Conservation (phyloP, 2,329 filamentous ascomycete genomes). For the Lasiodiplodia theobromae region DNA sequence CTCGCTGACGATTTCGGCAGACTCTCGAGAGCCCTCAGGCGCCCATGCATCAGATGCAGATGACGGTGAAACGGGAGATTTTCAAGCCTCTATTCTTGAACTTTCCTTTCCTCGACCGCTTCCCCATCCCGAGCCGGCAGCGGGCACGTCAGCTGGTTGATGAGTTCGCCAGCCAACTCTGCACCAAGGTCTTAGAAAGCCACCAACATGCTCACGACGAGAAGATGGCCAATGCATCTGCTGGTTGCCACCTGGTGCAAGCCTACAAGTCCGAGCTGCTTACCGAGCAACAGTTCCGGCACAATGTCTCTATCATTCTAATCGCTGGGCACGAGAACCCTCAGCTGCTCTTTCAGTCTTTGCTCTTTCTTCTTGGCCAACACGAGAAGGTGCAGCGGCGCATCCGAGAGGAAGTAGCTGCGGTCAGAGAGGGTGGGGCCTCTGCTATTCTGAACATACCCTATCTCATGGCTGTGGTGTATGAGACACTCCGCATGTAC, state of each 20-base stretch:
- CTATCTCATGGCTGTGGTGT: slow-evolving; percentile 53
- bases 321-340: slow-evolving; percentile 34
- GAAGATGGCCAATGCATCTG: slow-evolving; percentile 24
- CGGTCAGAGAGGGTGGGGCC: slow-evolving; percentile 8
- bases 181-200: slow-evolving; percentile 26
- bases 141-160: slow-evolving; percentile 29
- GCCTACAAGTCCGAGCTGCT: slow-evolving; percentile 30
- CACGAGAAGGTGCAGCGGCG: slow-evolving; percentile 19
- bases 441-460: slow-evolving; percentile 41
- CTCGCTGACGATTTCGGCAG: not conserved
- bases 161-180: slow-evolving; percentile 31
- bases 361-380: slow-evolving; percentile 32
- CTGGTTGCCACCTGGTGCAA: slow-evolving; percentile 31
- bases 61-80: slow-evolving; percentile 12
- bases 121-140: slow-evolving; percentile 32
- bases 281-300: slow-evolving; percentile 25
- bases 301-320: slow-evolving; percentile 33
- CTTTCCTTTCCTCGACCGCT: slow-evolving; percentile 27
- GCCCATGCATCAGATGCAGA: slow-evolving; percentile 17
- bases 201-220: slow-evolving; percentile 31
- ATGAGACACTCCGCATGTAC: slow-evolving; percentile 57
- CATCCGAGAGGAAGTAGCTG: slow-evolving; percentile 7
- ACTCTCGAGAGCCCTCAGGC: slow-evolving; percentile 18
- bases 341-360: slow-evolving; percentile 30
- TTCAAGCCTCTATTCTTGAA: slow-evolving; percentile 27